Conservation (phyloP, 441 rosid species). For the Pelargonium exstipulatum region DNA sequence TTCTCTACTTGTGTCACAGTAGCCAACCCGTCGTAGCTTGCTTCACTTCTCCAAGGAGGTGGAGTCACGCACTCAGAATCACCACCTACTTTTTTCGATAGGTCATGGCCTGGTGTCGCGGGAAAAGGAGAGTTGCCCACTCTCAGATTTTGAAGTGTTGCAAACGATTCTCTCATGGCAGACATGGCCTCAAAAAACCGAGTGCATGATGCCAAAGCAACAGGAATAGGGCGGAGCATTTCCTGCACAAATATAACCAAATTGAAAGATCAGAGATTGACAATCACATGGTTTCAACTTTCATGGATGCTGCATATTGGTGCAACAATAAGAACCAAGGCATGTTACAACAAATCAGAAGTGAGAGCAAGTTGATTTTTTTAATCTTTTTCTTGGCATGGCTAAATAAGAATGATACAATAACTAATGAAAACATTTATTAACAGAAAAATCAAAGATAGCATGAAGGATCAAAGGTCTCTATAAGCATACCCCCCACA, state of each 20-base stretch:
- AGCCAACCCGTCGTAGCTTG: constrained; percentile 58
- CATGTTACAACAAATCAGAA: no score
- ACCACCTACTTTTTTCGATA: constrained; percentile 33
- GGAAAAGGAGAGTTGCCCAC: constrained; percentile 59
- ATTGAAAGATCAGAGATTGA: not conserved
- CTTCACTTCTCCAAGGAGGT: constrained; percentile 58
- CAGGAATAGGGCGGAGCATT: constrained; percentile 96
- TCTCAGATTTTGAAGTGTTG: constrained; percentile 76
- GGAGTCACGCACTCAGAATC: constrained; percentile 62
- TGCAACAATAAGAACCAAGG: not conserved
- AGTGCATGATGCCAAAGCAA: constrained; percentile 93
- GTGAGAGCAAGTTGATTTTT: no score
- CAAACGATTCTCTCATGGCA: constrained; percentile 94
- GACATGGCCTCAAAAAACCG: constrained; percentile 96
- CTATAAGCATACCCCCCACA: constrained; percentile 77
- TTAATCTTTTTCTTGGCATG: no score
- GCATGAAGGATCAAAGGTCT: not conserved
- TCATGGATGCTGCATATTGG: no score
- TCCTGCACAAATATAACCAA: constrained; percentile 41
- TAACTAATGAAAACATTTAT: not conserved
- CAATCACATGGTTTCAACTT: no score
- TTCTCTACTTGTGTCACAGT: constrained; percentile 37
- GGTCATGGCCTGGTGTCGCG: constrained; percentile 44
- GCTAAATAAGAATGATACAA: not conserved
- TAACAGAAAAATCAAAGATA: no score